phyloP scores from a whole-genome alignment of 2,329 filamentous ascomycete genomes.

The Aspergillus uvarum region DNA sequence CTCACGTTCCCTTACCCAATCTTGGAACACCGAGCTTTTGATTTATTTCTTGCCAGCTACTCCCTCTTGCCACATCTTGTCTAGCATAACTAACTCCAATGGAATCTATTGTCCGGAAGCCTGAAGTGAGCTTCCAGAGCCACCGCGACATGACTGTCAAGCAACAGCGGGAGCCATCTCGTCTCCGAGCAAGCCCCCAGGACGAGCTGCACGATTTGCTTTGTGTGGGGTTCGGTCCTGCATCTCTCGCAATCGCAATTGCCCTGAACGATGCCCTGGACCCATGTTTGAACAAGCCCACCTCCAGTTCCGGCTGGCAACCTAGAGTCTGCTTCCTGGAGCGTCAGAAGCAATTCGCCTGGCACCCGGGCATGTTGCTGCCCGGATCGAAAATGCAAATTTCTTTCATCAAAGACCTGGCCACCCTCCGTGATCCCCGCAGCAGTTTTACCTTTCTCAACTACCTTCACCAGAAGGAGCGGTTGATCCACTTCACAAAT shows the following conservation, averaged over 20 bases:
- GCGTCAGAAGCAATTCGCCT: slow-evolving; percentile 77
- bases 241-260: slow-evolving; percentile 83
- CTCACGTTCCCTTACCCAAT: background rate
- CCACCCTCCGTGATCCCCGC: slow-evolving; percentile 80
- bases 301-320: slow-evolving; percentile 37
- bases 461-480: slow-evolving; percentile 77
- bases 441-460: slow-evolving; percentile 95
- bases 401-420: slow-evolving; percentile 94
- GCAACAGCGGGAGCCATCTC: slow-evolving; percentile 36
- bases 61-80: background rate
- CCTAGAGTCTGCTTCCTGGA: slow-evolving; percentile 86
- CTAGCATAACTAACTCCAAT: slow-evolving; percentile 14
- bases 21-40: background rate
- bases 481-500: slow-evolving; percentile 90
- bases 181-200: slow-evolving; percentile 54
- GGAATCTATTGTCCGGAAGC: slow-evolving; percentile 23
- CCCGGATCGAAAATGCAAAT: slow-evolving; percentile 97
- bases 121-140: slow-evolving; percentile 29
- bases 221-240: slow-evolving; percentile 90
- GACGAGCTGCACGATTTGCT: slow-evolving; percentile 78
- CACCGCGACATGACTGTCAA: slow-evolving; percentile 24
- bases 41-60: background rate
- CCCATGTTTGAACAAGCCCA: slow-evolving; percentile 44
- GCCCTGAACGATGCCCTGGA: slow-evolving; percentile 78
- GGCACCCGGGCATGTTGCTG: slow-evolving; percentile 94